Conservation (phyloP, 1,284 basidiomycete genomes). For the Ceratobasidium sp. region DNA sequence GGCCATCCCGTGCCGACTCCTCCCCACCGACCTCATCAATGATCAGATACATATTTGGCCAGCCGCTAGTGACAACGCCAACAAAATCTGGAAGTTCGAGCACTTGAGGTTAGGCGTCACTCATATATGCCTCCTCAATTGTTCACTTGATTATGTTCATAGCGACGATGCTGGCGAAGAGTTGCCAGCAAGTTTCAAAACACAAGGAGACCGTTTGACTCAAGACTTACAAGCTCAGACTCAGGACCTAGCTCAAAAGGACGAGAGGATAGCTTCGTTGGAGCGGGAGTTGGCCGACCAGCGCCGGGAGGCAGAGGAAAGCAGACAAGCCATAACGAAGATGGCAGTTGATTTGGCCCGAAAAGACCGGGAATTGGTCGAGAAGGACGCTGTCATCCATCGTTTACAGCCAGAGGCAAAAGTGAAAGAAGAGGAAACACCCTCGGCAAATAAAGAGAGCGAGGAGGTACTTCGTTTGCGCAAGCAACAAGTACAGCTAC, state of each 20-base stretch:
- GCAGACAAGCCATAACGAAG: not conserved
- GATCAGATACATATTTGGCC: conserved; percentile 34
- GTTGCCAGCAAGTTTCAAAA: not conserved
- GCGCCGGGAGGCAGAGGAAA: not conserved
- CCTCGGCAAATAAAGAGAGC: not conserved
- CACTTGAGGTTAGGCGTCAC: conserved; percentile 6
- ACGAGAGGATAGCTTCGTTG: conserved; percentile 10
- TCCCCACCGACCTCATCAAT: no score
- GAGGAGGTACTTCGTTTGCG: not conserved
- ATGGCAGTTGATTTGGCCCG: not conserved
- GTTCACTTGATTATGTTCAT: no score
- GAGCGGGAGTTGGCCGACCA: not conserved
- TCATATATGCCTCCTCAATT: no score
- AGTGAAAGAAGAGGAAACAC: conserved; percentile 3
- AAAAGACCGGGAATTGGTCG: not conserved
- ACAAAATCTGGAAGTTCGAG: conserved; percentile 30
- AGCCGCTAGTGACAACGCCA: not conserved
- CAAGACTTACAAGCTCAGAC: conserved; percentile 5
- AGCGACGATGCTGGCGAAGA: conserved; percentile 37
- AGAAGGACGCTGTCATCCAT: conserved; percentile 18
- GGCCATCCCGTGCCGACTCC: not conserved
- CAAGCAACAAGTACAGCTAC: conserved; percentile 1
- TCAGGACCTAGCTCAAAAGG: not conserved
- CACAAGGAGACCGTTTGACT: not conserved
- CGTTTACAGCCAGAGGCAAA: conserved; percentile 10